Conservation (phyloP, 495 filamentous ascomycete species). For the Daldinia loculata region DNA sequence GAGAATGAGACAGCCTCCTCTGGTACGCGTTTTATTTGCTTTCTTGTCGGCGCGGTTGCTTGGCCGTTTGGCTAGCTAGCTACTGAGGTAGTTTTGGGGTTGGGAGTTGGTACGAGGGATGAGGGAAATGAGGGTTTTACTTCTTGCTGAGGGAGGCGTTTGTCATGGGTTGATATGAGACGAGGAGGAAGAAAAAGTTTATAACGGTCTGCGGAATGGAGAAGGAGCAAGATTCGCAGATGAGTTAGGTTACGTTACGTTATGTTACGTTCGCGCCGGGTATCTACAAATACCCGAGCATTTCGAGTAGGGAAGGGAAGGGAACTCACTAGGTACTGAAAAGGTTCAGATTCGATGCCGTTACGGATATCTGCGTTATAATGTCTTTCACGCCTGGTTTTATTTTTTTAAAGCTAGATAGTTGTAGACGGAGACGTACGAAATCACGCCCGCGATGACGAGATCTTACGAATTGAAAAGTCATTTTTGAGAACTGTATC, state of each 20-base stretch:
- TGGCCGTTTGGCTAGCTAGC: slow-evolving; percentile 1
- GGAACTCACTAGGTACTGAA: neutral
- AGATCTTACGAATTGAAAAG: slow-evolving; percentile 28
- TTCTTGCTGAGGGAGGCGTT: neutral
- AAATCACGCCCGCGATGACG: slow-evolving; percentile 35
- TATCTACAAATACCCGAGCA: neutral
- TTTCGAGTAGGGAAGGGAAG: neutral
- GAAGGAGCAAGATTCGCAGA: neutral
- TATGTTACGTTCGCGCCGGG: neutral
- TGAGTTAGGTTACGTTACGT: neutral
- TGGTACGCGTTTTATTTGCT: slow-evolving; percentile 15
- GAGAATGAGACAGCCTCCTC: slow-evolving; percentile 12
- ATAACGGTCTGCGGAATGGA: slow-evolving; percentile 1
- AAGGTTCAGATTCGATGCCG: neutral
- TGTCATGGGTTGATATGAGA: neutral
- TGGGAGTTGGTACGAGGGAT: slow-evolving; percentile 4
- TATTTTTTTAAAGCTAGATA: neutral
- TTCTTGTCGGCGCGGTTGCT: slow-evolving; percentile 15
- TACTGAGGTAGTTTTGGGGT: neutral
- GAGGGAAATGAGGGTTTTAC: neutral
- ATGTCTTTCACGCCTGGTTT: slow-evolving; percentile 26
- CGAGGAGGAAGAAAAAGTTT: slow-evolving; percentile 2
- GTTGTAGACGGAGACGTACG: slow-evolving; percentile 8
- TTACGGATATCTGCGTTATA: slow-evolving; percentile 8
- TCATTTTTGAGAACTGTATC: slow-evolving; percentile 1